Evolutionary conservation across 75 land plant species (phyloP).

Genomic region (Cryptomeria japonica): DNA sequence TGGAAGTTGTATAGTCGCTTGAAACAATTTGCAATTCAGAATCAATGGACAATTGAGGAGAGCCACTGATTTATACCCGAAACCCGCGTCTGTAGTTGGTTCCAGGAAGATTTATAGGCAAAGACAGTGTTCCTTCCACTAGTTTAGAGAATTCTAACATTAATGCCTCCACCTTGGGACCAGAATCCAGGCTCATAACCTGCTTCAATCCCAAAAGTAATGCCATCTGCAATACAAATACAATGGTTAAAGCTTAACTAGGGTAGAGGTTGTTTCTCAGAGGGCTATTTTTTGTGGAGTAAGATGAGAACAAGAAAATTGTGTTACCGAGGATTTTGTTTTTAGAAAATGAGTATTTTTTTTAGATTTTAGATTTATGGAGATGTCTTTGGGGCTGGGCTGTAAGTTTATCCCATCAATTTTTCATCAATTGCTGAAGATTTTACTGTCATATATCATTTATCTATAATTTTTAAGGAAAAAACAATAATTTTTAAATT

Average conservation of each 20-base stretch:
- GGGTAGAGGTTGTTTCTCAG: neutral
- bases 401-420: no score
- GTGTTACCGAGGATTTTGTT: no score
- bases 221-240: constrained; percentile 47
- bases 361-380: no score
- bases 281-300: no score
- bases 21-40: neutral
- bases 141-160: constrained; percentile 53
- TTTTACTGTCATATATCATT: no score
- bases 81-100: constrained; percentile 60
- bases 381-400: no score
- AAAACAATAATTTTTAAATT: no score
- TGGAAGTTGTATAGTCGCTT: neutral
- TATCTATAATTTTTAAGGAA: no score
- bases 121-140: constrained; percentile 61
- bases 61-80: constrained; percentile 28
- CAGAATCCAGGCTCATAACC: constrained; percentile 26
- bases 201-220: constrained; percentile 45
- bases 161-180: constrained; percentile 33
- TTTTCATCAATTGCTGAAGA: no score
- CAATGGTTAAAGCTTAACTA: neutral
- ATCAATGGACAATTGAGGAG: no score
- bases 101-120: constrained; percentile 81
- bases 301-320: no score
- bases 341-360: no score